These are phyloP conservation scores for Choiromyces venosus DNA, from an alignment of 495 filamentous ascomycete genomes.

Conservation along the genomic window DNA sequence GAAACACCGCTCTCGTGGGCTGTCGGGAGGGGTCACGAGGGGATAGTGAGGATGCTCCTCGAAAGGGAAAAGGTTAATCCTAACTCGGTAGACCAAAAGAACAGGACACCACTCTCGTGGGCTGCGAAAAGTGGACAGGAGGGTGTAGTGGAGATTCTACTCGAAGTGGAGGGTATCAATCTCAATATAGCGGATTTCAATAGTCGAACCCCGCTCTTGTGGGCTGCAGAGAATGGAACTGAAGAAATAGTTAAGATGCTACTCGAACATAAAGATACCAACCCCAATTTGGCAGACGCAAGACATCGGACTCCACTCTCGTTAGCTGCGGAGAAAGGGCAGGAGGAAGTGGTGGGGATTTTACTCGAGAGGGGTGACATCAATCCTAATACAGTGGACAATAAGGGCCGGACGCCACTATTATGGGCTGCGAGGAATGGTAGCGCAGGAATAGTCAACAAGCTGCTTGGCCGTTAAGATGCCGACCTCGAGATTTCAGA, in stretches of 20 bases:
- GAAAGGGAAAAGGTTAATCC: background rate
- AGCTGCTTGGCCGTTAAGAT: background rate
- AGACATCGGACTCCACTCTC: too few species aligned
- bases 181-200: too few species aligned
- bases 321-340: background rate
- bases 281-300: too few species aligned
- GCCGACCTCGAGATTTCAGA: background rate
- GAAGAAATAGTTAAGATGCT: too few species aligned
- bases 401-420: too few species aligned
- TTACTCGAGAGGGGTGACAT: background rate
- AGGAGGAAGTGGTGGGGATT: background rate
- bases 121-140: background rate
- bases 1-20: background rate
- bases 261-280: too few species aligned
- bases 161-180: too few species aligned
- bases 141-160: background rate
- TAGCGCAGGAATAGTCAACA: background rate
- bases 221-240: too few species aligned
- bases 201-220: too few species aligned
- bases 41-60: background rate
- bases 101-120: background rate
- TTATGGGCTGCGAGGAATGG: background rate
- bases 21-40: too few species aligned
- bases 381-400: background rate
- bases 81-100: background rate